These are phyloP conservation scores for Monosporozyma unispora DNA, from an alignment of 805 yeast genomes.

Conservation along the genomic window DNA sequence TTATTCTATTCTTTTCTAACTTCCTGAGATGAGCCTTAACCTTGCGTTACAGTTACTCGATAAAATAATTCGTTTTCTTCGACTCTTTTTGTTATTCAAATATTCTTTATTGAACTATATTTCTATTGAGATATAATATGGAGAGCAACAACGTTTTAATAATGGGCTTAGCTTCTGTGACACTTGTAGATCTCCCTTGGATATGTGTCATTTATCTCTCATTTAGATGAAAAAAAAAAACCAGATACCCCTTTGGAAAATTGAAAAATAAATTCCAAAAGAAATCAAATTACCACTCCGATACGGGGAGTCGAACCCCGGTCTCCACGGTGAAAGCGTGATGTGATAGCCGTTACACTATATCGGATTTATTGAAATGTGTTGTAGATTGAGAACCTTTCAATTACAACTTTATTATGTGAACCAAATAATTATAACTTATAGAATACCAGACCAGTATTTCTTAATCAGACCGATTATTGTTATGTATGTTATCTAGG, in stretches of 20 bases:
- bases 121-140: no score
- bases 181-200: background rate
- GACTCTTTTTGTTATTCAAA: background rate
- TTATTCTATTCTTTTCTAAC: background rate
- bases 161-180: background rate
- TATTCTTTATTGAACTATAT: background rate
- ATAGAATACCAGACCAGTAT: no score
- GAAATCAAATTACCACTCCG: constrained; percentile 1
- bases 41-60: no score
- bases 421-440: no score
- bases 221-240: background rate
- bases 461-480: no score
- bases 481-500: no score
- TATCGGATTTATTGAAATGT: constrained; percentile 2
- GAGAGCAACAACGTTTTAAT: background rate
- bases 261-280: background rate
- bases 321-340: constrained; percentile 10
- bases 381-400: no score
- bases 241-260: background rate
- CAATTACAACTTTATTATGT: background rate
- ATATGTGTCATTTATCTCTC: background rate
- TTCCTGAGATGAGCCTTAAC: background rate
- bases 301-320: constrained; percentile 11
- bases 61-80: no score
- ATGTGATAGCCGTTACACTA: constrained; percentile 11